Evolutionary conservation across 176 grass and related monocot species (phyloP).

Genomic region (Pontederia paniculata): DNA sequence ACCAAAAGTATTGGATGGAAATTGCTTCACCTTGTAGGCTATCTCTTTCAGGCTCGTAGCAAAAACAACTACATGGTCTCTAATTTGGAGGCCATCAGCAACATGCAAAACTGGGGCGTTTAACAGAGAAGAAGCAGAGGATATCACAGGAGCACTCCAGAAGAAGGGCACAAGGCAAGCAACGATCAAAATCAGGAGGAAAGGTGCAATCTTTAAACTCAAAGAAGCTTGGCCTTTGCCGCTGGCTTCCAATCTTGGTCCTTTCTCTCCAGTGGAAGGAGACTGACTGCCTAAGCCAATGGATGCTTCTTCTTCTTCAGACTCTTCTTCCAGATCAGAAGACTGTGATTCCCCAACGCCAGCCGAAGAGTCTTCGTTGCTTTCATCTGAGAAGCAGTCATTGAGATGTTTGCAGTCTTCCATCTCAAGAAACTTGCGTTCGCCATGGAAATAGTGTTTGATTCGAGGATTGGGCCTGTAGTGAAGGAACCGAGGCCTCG

Average conservation of each 20-base stretch:
- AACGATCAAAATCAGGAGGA: conserved; percentile 33
- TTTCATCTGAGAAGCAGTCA: conserved; percentile 44
- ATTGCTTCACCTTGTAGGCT: conserved; percentile 29
- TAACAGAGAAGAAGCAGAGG: conserved; percentile 24
- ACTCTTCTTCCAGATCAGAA: neutral
- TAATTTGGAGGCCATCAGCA: conserved; percentile 38
- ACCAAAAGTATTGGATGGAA: conserved; percentile 38
- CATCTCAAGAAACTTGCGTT: conserved; percentile 1
- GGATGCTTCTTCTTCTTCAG: neutral
- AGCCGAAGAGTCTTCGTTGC: conserved; percentile 25
- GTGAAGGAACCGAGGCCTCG: conserved; percentile 66
- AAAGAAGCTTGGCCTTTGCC: neutral
- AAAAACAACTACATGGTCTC: conserved; percentile 35
- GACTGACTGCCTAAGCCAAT: neutral
- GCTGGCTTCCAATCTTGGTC: neutral
- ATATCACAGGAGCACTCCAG: conserved; percentile 11
- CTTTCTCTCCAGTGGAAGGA: neutral
- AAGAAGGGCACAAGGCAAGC: conserved; percentile 21
- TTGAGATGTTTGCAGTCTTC: conserved; percentile 32
- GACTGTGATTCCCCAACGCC: conserved; percentile 15
- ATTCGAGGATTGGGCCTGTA: conserved; percentile 61
- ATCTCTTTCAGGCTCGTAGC: conserved; percentile 13
- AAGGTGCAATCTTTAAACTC: conserved; percentile 27
- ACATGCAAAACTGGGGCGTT: conserved; percentile 31
- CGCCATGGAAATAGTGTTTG: conserved; percentile 19